Conservation (phyloP, 2,329 filamentous ascomycete genomes). For the Botrytis deweyae region DNA sequence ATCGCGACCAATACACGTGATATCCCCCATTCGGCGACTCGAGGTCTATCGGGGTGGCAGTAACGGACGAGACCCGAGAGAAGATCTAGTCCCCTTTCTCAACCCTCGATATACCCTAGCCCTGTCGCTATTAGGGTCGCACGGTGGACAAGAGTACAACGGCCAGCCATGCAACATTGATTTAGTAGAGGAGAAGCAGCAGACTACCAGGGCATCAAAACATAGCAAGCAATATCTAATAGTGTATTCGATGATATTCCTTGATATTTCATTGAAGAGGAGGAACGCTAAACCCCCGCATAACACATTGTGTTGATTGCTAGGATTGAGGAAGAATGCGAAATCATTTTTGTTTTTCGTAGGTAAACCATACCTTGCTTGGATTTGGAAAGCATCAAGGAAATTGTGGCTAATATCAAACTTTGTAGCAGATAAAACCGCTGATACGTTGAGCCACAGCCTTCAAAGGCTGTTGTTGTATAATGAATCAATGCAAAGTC, state of each 20-base stretch:
- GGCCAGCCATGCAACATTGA: background rate
- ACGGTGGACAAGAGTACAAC: background rate
- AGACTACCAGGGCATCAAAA: background rate
- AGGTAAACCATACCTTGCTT: background rate
- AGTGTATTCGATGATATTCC: background rate
- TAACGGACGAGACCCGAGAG: background rate
- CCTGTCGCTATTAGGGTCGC: background rate
- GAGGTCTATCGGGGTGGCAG: background rate
- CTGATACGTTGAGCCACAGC: background rate
- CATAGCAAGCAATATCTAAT: background rate
- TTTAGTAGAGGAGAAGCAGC: background rate
- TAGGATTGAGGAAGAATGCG: background rate
- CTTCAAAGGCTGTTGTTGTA: background rate
- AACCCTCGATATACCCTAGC: background rate
- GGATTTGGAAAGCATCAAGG: background rate
- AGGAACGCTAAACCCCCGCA: background rate
- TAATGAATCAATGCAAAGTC: slow-evolving; percentile 6
- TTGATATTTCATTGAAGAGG: background rate
- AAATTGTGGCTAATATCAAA: background rate
- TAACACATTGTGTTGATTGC: slow-evolving; percentile 2
- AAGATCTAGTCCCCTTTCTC: background rate
- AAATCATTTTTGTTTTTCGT: background rate
- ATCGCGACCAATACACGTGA: background rate
- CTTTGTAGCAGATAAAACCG: background rate
- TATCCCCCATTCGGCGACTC: background rate